phyloP scores from a whole-genome alignment of 2,329 filamentous ascomycete genomes.

The Xylariaceae sp. region DNA sequence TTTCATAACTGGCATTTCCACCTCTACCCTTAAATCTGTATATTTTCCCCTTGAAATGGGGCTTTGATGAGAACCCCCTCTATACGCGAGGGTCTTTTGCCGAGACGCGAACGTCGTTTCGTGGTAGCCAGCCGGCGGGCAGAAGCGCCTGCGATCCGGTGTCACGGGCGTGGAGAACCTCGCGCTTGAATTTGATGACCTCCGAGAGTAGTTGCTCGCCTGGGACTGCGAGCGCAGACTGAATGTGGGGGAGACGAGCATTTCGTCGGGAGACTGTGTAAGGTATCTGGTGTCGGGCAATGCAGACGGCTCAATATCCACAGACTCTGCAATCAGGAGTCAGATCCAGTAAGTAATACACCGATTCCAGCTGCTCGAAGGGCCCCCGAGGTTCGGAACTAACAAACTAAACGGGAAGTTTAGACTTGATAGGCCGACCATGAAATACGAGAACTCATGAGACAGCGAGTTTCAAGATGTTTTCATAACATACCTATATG shows the following conservation, averaged over 20 bases:
- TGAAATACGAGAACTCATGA: background rate
- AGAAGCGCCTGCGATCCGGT: constrained; percentile 20
- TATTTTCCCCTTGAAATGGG: background rate
- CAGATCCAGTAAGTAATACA: constrained; percentile 1
- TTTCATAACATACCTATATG: constrained; percentile 18
- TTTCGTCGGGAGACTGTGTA: constrained; percentile 16
- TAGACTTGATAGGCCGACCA: background rate
- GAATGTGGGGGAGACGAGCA: constrained; percentile 21
- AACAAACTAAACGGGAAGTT: background rate
- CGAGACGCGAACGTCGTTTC: constrained; percentile 26
- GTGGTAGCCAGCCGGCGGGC: constrained; percentile 20
- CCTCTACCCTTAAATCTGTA: constrained; percentile 2
- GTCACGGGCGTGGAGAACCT: constrained; percentile 18
- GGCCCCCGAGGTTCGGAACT: background rate
- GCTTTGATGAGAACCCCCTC: constrained; percentile 14
- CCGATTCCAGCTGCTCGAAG: background rate
- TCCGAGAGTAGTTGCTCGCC: constrained; percentile 12
- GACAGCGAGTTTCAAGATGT: background rate
- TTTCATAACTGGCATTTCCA: constrained; percentile 9
- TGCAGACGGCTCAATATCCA: constrained; percentile 26
- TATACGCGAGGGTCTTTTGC: constrained; percentile 20
- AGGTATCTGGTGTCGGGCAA: constrained; percentile 17
- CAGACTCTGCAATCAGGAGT: constrained; percentile 10
- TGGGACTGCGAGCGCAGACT: constrained; percentile 23
- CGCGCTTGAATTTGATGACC: constrained; percentile 24